Evolutionary conservation across 225 moss, liverwort and hornwort genomes (phyloP).

Genomic region (Bryoerythrophyllum caledonicum): DNA sequence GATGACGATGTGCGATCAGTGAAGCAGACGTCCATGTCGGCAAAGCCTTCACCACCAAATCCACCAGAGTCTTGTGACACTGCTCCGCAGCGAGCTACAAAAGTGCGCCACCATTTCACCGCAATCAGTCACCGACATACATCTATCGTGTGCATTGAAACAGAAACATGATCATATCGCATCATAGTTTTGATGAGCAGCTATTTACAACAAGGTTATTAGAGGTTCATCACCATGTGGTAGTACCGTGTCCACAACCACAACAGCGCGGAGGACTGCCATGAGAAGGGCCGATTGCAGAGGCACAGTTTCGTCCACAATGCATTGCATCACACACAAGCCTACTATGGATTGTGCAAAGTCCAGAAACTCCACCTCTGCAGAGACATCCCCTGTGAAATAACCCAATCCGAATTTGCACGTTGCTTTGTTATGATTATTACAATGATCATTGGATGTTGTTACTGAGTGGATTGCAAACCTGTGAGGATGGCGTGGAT

Average conservation of each 20-base stretch:
- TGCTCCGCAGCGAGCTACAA: slow-evolving; percentile 35
- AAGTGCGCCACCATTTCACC: neutral
- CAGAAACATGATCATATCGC: neutral
- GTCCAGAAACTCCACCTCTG: slow-evolving; percentile 95
- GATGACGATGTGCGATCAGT: neutral
- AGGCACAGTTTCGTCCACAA: slow-evolving; percentile 57
- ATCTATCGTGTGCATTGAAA: neutral
- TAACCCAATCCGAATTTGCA: neutral
- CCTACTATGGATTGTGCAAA: slow-evolving; percentile 87
- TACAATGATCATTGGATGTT: too few relatives aligned
- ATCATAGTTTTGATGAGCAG: too few relatives aligned
- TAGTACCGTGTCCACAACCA: slow-evolving; percentile 60
- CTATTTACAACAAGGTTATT: neutral
- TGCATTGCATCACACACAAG: slow-evolving; percentile 93
- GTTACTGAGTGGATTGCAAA: slow-evolving; percentile 4
- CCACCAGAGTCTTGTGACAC: slow-evolving; percentile 41
- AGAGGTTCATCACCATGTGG: slow-evolving; percentile 9
- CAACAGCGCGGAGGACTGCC: slow-evolving; percentile 39
- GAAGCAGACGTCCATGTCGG: slow-evolving; percentile 9
- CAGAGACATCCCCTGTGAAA: slow-evolving; percentile 43
- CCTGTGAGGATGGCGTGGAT: slow-evolving; percentile 68
- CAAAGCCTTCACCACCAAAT: slow-evolving; percentile 38
- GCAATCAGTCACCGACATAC: neutral
- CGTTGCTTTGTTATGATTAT: neutral
- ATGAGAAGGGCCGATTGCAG: slow-evolving; percentile 49